Conservation (phyloP, 495 filamentous ascomycete species). For the Penicillium ucsense region DNA sequence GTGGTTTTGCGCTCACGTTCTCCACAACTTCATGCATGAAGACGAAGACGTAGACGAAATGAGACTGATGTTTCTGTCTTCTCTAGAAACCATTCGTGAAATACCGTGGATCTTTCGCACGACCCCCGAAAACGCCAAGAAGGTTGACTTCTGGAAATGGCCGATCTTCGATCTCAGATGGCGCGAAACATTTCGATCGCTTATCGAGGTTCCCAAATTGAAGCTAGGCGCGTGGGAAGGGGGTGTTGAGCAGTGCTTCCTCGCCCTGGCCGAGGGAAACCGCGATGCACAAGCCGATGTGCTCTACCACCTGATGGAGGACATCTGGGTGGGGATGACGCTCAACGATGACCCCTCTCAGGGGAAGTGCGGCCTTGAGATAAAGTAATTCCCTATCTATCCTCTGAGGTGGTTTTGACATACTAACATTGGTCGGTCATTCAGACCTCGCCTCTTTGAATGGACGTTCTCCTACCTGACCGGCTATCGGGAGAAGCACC, state of each 20-base stretch:
- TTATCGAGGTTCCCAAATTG: slow-evolving; percentile 18
- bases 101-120: slow-evolving; percentile 21
- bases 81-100: slow-evolving; percentile 11
- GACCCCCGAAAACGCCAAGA: slow-evolving; percentile 8
- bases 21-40: neutral
- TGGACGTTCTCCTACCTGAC: slow-evolving; percentile 5
- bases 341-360: too few species aligned
- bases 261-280: slow-evolving; percentile 1
- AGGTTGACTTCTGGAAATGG: slow-evolving; percentile 15
- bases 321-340: slow-evolving; percentile 11
- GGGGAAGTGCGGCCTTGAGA: too few species aligned
- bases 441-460: neutral
- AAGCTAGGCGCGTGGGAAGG: slow-evolving; percentile 13
- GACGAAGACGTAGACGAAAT: neutral
- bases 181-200: slow-evolving; percentile 20
- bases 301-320: slow-evolving; percentile 22
- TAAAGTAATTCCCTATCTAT: too few species aligned
- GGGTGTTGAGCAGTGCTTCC: neutral
- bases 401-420: neutral
- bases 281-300: slow-evolving; percentile 15
- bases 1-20: neutral
- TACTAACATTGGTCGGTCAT: neutral
- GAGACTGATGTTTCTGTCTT: neutral
- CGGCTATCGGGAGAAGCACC: slow-evolving; percentile 18
- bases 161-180: slow-evolving; percentile 20